Evolutionary conservation across 202 grass and related monocot species (phyloP), one percentile per base, ranked within the genome.

Genomic region (Panicum virgatum): DNA sequence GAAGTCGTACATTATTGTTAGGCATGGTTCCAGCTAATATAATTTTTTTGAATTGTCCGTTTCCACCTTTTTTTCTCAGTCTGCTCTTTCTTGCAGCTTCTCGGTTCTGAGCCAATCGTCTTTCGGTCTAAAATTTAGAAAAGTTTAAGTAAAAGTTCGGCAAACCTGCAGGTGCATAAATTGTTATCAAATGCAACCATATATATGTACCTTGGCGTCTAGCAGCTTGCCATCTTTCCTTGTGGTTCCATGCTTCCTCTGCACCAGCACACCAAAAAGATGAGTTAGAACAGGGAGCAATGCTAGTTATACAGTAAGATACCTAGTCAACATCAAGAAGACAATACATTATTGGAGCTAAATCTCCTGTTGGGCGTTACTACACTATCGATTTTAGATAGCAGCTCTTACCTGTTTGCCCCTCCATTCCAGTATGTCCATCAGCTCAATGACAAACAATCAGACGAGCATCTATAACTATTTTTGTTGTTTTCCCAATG

Each of bases 11-110:
- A 46, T 19, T 32, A 37, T 42, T 79, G 25, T 86, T 46, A 67
- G 29, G 11, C 3, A 32, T 54, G 7, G 20, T 60, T 68, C 6
- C 12, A 60, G 16, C 58, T 38, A 38, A 75, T 16, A 30, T 25
- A 20, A 32, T 66, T 72, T 59, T 62, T 44, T 34, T 36, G 52
- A 12, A 42, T 34, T n/a, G 22, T 52, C 34, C 4, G n/a, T 59
- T 62, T 27, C 26, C 53, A 97, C 94, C 89, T 97, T 97, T 82
- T 82, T 97, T 97, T 66, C 94, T 90, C 53, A 97, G 80, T 72
- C 94, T 86, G 77, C 94, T 97, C 75, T 97, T 97, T 82, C 89
- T 91, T 43, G 94, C 91, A 88, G 94, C 94, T 63, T 97, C 94
- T 87, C 91, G 94, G 88, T 97, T 97, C 65, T 97, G 94, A 63